These are phyloP conservation scores for Cyclocybe aegerita DNA, from an alignment of 768 basidiomycete species.

Conservation along the genomic window DNA sequence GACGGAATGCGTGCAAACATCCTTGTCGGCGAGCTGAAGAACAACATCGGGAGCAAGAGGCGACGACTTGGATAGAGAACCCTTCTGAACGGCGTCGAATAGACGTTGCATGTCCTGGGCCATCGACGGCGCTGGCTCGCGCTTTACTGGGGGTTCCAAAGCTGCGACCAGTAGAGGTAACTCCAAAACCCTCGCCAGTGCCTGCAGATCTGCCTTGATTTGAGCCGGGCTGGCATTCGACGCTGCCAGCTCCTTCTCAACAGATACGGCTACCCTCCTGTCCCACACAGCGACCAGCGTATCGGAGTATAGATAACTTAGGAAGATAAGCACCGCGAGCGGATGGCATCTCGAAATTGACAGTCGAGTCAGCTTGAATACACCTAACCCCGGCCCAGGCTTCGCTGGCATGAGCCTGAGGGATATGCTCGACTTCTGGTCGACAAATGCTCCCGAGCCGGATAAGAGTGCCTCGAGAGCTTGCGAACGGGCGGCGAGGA, in stretches of 20 bases:
- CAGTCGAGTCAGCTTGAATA: constrained; percentile 29
- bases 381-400: constrained; percentile 21
- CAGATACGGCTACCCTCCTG: constrained; percentile 61
- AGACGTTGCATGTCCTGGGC: constrained; percentile 48
- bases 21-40: constrained; percentile 64
- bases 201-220: constrained; percentile 64
- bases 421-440: constrained; percentile 26
- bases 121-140: constrained; percentile 47
- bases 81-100: constrained; percentile 37
- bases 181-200: constrained; percentile 56
- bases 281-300: constrained; percentile 85
- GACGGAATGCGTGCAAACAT: constrained; percentile 66
- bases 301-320: constrained; percentile 90
- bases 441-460: constrained; percentile 26
- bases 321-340: constrained; percentile 68
- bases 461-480: constrained; percentile 44
- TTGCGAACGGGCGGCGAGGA: constrained; percentile 63
- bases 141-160: constrained; percentile 63
- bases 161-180: constrained; percentile 54
- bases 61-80: constrained; percentile 6
- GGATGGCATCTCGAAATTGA: constrained; percentile 57
- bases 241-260: constrained; percentile 38
- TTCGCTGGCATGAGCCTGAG: constrained; percentile 27
- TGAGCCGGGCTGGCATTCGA: constrained; percentile 41
- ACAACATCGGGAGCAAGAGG: constrained; percentile 65